Evolutionary conservation across 805 yeast species (phyloP).

Genomic region (Ogataea nakhonphanomensis): DNA sequence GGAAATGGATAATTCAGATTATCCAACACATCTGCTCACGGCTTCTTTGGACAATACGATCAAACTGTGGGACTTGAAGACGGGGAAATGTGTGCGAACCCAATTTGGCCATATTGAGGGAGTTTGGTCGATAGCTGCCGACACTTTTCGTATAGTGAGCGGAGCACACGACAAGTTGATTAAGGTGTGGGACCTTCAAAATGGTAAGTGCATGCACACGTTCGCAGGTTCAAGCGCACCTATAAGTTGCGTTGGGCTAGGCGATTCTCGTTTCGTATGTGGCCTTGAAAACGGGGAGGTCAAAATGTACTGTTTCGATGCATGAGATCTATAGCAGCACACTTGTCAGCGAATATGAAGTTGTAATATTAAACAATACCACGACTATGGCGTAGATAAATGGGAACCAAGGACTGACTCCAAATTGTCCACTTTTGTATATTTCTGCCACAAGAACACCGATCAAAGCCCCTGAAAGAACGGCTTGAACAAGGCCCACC

Average conservation of each 20-base stretch:
- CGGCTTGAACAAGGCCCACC: conserved; percentile 61
- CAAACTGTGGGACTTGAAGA: conserved; percentile 83
- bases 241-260: conserved; percentile 72
- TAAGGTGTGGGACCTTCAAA: conserved; percentile 94
- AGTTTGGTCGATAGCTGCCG: conserved; percentile 96
- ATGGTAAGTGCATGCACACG: conserved; percentile 92
- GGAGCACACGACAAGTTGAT: conserved; percentile 92
- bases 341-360: conserved; percentile 59
- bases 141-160: conserved; percentile 87
- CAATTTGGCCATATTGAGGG: conserved; percentile 98
- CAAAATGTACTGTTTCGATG: conserved; percentile 77
- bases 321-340: conserved; percentile 33
- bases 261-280: conserved; percentile 85
- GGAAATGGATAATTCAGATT: conserved; percentile 31
- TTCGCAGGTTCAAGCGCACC: conserved; percentile 67
- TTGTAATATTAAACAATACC: conserved; percentile 61
- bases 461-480: conserved; percentile 68
- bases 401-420: conserved; percentile 96
- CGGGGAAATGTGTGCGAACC: conserved; percentile 87
- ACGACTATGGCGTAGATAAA: conserved; percentile 73
- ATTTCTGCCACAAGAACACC: conserved; percentile 75
- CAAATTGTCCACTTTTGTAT: conserved; percentile 74
- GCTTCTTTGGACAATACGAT: conserved; percentile 91
- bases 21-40: conserved; percentile 81
- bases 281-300: conserved; percentile 89